phyloP scores from a whole-genome alignment of 805 yeast species.

The Candida taoyuanica region DNA sequence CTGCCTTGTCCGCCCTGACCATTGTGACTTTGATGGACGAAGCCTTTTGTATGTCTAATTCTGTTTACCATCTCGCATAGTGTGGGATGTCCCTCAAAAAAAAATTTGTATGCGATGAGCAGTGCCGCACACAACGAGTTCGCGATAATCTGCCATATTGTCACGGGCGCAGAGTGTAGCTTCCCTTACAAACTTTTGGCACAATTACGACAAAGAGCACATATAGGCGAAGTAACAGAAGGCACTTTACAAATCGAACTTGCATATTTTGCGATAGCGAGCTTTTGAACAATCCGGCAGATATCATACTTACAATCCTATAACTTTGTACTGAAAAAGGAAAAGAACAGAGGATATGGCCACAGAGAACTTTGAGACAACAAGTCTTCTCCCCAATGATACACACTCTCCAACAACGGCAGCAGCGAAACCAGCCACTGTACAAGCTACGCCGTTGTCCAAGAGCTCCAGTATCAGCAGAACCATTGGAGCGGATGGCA shows the following conservation, averaged over 20 bases:
- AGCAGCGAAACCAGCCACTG: background rate
- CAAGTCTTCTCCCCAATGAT: constrained; percentile 5
- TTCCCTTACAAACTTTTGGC: constrained; percentile 1
- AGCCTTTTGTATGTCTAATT: too few relatives aligned
- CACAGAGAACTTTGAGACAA: constrained; percentile 6
- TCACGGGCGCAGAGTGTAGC: background rate
- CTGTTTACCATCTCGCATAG: too few relatives aligned
- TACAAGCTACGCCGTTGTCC: background rate
- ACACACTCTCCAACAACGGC: constrained; percentile 3
- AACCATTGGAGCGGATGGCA: constrained; percentile 24
- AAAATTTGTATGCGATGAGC: constrained; percentile 7
- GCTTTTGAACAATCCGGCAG: too few relatives aligned
- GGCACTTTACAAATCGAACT: too few relatives aligned
- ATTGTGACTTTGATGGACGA: too few relatives aligned
- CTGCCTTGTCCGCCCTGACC: constrained; percentile 6
- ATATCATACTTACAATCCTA: too few relatives aligned
- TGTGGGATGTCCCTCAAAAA: too few relatives aligned
- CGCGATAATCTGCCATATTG: constrained; percentile 2
- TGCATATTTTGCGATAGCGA: too few relatives aligned
- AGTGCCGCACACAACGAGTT: constrained; percentile 4
- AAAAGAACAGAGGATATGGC: constrained; percentile 7
- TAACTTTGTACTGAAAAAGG: too few relatives aligned
- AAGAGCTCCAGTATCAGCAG: constrained; percentile 4
- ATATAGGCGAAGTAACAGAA: too few relatives aligned
- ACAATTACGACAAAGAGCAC: too few relatives aligned